Base-by-base conservation (phyloP, 202 grass and related monocot species). In the Schoenoplectus triqueter region DNA sequence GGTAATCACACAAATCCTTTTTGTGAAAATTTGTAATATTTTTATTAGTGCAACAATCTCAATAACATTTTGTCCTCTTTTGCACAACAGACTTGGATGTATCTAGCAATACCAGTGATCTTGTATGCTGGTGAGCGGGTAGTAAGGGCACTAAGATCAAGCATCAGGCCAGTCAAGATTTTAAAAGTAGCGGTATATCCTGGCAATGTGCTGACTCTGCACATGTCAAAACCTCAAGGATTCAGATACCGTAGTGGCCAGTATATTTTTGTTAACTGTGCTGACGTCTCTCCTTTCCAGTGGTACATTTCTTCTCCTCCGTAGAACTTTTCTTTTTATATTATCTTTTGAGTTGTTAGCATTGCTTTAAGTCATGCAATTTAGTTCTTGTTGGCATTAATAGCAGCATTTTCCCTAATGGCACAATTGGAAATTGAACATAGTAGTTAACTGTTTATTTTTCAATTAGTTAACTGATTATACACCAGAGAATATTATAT, bases 231-330 rank as follows among this genome's bases (percentile, higher is more conserved):
- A 84, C 96, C 96, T 0, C 93, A 78, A 79, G 93, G 91, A 0
- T 98, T 98, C 91, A 75, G 89, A 19, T 95, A 95, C 88, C 84
- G 51, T 85, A 98, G 96, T 48, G 96, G 96, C 0, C 96, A 98
- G 76, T 98, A 98, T 88, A 98, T 95, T 64, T 95, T 98, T 86
- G 90, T 98, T 75, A 98, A 98, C 80, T 98, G 96, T 83, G 85
- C 96, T 15, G 95, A 88, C 20, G 96, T 98, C 21, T 98, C 96
- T 51, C 96, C 96, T 0, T 98, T 98, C 84, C 91, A 98, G 71
- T 98, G 96, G 95, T 97, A 87, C 3, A 5, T 84, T 6, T 69
- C 50, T 69, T 78, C 8, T 54, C 20, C 31, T 7, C 31, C 61
- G 14, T 60, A 60, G 5, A 78, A 22, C 9, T 59, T 41, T 75